Evolutionary conservation across 2,329 filamentous ascomycete genomes (phyloP).

Genomic region (Aspergillus aculeatus): DNA sequence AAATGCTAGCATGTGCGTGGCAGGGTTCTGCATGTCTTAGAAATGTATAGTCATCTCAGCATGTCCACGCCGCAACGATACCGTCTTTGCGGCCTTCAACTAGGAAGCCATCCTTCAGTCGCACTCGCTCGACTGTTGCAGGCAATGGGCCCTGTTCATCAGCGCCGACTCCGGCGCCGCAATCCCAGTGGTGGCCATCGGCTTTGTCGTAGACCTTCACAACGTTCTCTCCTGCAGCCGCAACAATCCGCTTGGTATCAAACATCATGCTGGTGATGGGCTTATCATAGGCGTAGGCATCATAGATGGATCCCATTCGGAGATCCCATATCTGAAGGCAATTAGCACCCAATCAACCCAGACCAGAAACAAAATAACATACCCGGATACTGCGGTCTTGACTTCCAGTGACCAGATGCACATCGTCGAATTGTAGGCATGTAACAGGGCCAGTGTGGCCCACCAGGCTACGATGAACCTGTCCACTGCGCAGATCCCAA

Average conservation of each 20-base stretch:
- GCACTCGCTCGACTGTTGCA: constrained; percentile 76
- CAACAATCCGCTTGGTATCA: constrained; percentile 82
- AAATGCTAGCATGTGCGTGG: constrained; percentile 12
- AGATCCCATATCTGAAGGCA: constrained; percentile 88
- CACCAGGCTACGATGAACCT: constrained; percentile 93
- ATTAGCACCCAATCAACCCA: constrained; percentile 19
- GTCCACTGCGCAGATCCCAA: constrained; percentile 94
- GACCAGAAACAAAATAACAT: constrained; percentile 43
- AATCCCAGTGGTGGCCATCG: constrained; percentile 94
- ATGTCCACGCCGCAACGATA: constrained; percentile 86
- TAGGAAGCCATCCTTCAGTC: constrained; percentile 90
- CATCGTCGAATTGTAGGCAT: constrained; percentile 91
- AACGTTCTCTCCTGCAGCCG: constrained; percentile 85
- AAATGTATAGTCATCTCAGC: constrained; percentile 41
- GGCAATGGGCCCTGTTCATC: constrained; percentile 65
- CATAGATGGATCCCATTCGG: constrained; percentile 88
- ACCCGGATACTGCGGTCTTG: constrained; percentile 90
- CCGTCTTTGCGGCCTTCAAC: constrained; percentile 87
- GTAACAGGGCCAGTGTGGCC: constrained; percentile 95
- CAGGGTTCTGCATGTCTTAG: background rate
- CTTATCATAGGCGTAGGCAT: constrained; percentile 93
- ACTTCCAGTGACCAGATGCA: constrained; percentile 91
- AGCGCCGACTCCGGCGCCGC: constrained; percentile 72
- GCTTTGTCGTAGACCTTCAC: constrained; percentile 99
- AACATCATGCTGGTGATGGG: constrained; percentile 97